Evolutionary conservation across 78 protist genomes (phyloP), one percentile per base, ranked within the genome.

Genomic region (Mantamonas sphyraenae): DNA sequence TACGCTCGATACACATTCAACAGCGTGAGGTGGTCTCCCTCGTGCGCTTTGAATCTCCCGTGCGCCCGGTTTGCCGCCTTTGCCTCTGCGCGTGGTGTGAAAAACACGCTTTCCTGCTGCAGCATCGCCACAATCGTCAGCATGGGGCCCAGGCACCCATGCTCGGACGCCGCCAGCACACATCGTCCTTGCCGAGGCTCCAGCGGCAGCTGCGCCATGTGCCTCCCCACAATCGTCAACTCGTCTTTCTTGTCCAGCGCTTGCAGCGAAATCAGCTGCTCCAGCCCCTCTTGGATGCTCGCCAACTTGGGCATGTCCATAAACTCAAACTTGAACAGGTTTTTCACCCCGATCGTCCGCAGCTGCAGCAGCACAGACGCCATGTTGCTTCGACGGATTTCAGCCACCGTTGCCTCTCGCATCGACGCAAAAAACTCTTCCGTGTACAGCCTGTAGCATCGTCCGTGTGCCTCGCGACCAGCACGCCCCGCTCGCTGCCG

Each of bases 401-500:
- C 91, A 8, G 91, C 87, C 19, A 64, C 30, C 24, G 80, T 63
- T 35, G 8, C 37, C 28, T 30, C 73, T 3, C 19, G 2, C 57
- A 69, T 14, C 8, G 4, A 3, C 16, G 4, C 24, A 34, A 28
- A 69, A 34, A 68, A 3, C 3, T 77, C 67, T 3, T 66, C 69
- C 24, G 75, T 40, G 62, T 50, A 67, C 26, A 80, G 73, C 55
- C 85, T 66, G 35, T n/a, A 73, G 26, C 67, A 66, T 1, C 14
- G 22, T 8, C 80, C 79, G 1, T 47, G 53, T 16, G 33, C 82
- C 50, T 80, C 80, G 35, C 95, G 59, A 42, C 95, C 95, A 0
- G 95, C 95, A 8, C 93, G 55, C 42, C 95, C 93, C 7, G 83
- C 53, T 10, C 93, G 68, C 53, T 90, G 91, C 64, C 68, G 28